Evolutionary conservation across 805 yeast genomes (phyloP).

Genomic region (Yamadazyma tumulicola): DNA sequence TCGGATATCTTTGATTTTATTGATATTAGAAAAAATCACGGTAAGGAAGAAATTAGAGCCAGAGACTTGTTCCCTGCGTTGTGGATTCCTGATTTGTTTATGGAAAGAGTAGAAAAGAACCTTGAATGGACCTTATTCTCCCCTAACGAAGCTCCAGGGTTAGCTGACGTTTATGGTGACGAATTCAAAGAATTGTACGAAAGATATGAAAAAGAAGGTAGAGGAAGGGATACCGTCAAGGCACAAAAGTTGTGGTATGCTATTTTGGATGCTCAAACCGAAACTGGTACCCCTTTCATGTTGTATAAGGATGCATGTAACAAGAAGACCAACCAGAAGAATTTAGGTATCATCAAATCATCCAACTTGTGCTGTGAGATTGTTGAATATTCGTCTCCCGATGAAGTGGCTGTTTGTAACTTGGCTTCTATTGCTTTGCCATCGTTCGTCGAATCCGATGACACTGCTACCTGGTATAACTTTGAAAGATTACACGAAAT

Average conservation of each 20-base stretch:
- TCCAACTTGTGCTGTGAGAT: conserved; percentile 63
- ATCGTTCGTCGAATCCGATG: conserved; percentile 48
- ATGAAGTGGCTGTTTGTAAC: conserved; percentile 60
- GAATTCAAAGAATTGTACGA: conserved; percentile 52
- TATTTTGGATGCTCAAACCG: conserved; percentile 59
- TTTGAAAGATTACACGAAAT: conserved; percentile 54
- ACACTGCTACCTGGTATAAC: conserved; percentile 44
- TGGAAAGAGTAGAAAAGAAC: conserved; percentile 56
- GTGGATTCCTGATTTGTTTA: conserved; percentile 62
- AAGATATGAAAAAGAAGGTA: conserved; percentile 48
- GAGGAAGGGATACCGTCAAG: conserved; percentile 47
- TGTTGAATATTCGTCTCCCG: conserved; percentile 57
- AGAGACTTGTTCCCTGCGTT: conserved; percentile 61
- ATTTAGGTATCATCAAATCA: conserved; percentile 56
- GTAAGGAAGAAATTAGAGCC: conserved; percentile 61
- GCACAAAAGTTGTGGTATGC: conserved; percentile 63
- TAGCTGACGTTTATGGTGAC: conserved; percentile 52
- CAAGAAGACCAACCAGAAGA: conserved; percentile 56
- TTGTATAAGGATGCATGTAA: conserved; percentile 62
- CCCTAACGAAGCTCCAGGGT: conserved; percentile 57
- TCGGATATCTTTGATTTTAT: conserved; percentile 56
- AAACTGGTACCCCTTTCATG: conserved; percentile 65
- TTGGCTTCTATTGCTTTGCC: conserved; percentile 60
- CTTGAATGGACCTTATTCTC: conserved; percentile 58
- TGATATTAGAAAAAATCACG: conserved; percentile 60